phyloP scores from a whole-genome alignment of 148 eudicot species.

The Rhododendron ovatum region DNA sequence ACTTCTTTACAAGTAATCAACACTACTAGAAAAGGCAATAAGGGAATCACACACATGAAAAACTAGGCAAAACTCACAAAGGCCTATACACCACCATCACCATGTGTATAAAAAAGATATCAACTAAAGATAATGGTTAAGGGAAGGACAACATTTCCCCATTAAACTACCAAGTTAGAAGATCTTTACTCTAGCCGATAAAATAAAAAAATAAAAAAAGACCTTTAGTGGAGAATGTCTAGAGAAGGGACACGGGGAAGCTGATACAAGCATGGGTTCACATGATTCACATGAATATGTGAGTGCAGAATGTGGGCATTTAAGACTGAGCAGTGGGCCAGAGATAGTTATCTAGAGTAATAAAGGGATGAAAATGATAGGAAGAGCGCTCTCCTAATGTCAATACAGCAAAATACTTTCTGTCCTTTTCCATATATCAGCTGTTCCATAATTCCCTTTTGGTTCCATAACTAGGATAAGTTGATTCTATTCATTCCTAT shows the following conservation, averaged over 20 bases:
- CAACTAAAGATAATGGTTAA: not conserved
- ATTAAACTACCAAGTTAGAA: not conserved
- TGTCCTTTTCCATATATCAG: not conserved
- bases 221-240: not conserved
- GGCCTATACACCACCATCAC: not conserved
- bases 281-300: not conserved
- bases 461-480: not conserved
- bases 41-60: not conserved
- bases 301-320: not conserved
- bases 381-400: not conserved
- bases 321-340: not conserved
- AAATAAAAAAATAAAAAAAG: too few relatives aligned
- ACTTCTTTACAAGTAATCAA: not conserved
- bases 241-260: not conserved
- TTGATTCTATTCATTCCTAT: not conserved
- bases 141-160: not conserved
- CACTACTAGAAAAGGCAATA: not conserved
- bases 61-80: not conserved
- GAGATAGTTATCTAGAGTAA: not conserved
- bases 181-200: not conserved
- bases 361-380: not conserved
- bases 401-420: not conserved
- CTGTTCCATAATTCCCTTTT: not conserved
- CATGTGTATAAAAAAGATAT: not conserved
- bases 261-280: not conserved